Conservation (phyloP, 2,329 filamentous ascomycete genomes). For the Penicillium hesseltinei region DNA sequence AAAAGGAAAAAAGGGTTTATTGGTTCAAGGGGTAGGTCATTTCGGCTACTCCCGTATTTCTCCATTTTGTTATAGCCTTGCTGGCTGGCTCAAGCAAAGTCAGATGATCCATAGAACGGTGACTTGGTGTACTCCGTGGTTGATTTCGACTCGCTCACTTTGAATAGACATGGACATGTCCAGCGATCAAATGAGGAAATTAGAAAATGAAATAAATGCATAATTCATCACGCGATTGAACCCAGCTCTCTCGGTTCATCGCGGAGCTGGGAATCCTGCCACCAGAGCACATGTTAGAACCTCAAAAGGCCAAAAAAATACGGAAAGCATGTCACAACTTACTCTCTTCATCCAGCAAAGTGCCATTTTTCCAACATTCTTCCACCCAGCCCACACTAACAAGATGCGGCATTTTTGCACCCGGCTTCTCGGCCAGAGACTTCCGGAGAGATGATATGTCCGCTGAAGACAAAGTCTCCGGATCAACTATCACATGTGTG, state of each 20-base stretch:
- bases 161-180: too few species aligned
- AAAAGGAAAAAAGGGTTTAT: not conserved
- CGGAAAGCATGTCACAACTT: slow-evolving; percentile 16
- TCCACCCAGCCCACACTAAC: slow-evolving; percentile 72
- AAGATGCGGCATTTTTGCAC: slow-evolving; percentile 61
- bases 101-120: not conserved
- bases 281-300: not conserved
- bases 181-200: not conserved
- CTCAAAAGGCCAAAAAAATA: not conserved
- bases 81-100: not conserved
- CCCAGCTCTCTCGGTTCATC: not conserved
- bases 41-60: not conserved
- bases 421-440: slow-evolving; percentile 26
- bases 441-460: slow-evolving; percentile 40
- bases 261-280: slow-evolving; percentile 7
- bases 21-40: not conserved
- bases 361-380: slow-evolving; percentile 76
- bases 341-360: slow-evolving; percentile 75
- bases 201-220: not conserved
- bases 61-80: not conserved
- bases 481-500: slow-evolving; percentile 71
- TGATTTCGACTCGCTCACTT: not conserved
- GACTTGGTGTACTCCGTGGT: not conserved
- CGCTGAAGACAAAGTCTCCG: slow-evolving; percentile 43
- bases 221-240: not conserved